Base-by-base conservation (phyloP, 441 rosid species). In the Biscutella laevigata region DNA sequence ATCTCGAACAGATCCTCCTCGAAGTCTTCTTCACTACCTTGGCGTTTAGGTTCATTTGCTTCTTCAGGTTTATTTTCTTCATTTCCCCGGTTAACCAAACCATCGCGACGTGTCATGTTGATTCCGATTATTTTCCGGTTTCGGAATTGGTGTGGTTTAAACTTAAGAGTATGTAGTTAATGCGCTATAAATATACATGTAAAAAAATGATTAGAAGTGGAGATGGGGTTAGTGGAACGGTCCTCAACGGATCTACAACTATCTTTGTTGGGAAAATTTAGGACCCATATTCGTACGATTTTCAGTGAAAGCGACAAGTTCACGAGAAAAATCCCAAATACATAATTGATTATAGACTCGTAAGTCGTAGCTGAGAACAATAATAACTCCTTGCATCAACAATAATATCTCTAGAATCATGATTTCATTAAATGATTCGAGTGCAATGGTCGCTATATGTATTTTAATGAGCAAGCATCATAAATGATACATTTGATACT, bases 151-250 rank as follows among this genome's bases (percentile, higher is more conserved):
- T 39, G 19, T 21, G 61, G 36, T 38, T 36, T 5, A 6, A 2
- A 5, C 2, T 24, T n/a, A n/a, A n/a, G 7, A 40, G 37, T 13
- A 0, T 28, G 49, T 37, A 24, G 10, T 51, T 9, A n/a, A 25
- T 52, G 33, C 26, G 28, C 29, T n/a, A n/a, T n/a, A n/a, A n/a
- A n/a, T n/a, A n/a, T n/a, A n/a, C n/a, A 19, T 53, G 25, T 59
- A 59, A 52, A 45, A 4, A 21, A 20, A 29, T 4, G 21, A 39
- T 8, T 39, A n/a, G 22, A 43, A 3, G 45, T 29, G 42, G 13
- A 66, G 66, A 25, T 59, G 57, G 61, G 71, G n/a, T 59, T n/a
- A 66, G 71, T 45, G 44, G 66, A 66, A 46, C 71, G 57, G 66
- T 59, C 40, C 61, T 52, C 65, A 66, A 52, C 70, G 57, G 59